Evolutionary conservation across 2,329 filamentous ascomycete species (phyloP).

Genomic region (Talaromyces atroroseus): DNA sequence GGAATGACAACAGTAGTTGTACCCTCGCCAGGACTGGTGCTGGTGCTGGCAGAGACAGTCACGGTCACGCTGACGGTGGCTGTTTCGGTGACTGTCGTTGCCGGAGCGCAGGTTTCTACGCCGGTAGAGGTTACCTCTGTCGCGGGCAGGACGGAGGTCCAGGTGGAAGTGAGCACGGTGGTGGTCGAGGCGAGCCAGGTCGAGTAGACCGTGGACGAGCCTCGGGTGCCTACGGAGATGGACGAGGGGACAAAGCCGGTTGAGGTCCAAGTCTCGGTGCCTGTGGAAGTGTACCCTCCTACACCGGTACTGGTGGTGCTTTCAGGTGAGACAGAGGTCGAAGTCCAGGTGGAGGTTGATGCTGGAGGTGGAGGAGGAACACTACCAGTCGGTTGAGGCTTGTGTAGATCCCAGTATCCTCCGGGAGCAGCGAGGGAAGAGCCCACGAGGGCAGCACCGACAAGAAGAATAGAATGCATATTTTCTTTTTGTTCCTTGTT

Average conservation of each 20-base stretch:
- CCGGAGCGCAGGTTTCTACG: background rate
- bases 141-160: constrained; percentile 3
- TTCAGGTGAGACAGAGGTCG: background rate
- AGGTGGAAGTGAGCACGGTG: background rate
- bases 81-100: background rate
- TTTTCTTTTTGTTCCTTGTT: background rate
- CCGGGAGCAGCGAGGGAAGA: constrained; percentile 10
- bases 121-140: background rate
- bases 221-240: constrained; percentile 5
- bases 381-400: background rate
- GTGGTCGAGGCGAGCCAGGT: constrained; percentile 10
- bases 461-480: constrained; percentile 7
- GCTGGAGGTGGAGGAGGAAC: background rate
- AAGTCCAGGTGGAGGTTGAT: background rate
- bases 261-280: constrained; percentile 3
- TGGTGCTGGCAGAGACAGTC: background rate
- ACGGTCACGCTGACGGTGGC: background rate
- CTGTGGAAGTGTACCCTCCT: background rate
- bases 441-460: constrained; percentile 9
- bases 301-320: background rate
- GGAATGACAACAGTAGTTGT: background rate
- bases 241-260: constrained; percentile 10
- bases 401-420: constrained; percentile 5
- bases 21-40: background rate
- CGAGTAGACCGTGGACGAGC: constrained; percentile 9